A percentile compares a stretch with the other conserved stretches of the same genome.
phyloP scores from a whole-genome alignment of 2,329 filamentous ascomycete species.

The Pseudopyricularia cyperi region DNA sequence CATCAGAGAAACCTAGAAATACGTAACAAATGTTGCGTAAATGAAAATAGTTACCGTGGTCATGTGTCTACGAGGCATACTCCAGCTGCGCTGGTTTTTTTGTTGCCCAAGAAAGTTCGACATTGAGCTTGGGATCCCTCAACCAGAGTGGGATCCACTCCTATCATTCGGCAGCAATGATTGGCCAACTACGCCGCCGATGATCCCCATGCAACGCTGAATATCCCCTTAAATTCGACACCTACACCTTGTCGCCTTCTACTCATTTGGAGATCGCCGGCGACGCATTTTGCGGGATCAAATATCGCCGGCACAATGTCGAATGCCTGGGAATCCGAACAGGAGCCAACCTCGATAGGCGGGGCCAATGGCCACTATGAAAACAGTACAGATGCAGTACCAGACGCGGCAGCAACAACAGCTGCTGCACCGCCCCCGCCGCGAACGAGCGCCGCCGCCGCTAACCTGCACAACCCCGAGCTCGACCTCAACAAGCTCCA shows the following conservation, averaged over 20 bases:
- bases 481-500: constrained; percentile 86
- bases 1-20: too few relatives aligned
- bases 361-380: not conserved
- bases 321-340: not conserved
- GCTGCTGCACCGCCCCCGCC: constrained; percentile 6
- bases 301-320: constrained; percentile 1
- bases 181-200: not conserved
- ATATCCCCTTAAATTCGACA: not conserved
- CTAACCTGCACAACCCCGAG: constrained; percentile 47
- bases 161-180: not conserved
- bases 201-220: not conserved
- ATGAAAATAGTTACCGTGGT: too few relatives aligned
- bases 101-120: not conserved
- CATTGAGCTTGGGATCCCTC: not conserved
- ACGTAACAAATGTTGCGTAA: too few relatives aligned
- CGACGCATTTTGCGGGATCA: not conserved
- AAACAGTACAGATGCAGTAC: not conserved
- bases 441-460: constrained; percentile 5
- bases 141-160: not conserved
- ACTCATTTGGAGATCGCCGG: not conserved
- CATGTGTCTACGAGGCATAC: too few relatives aligned
- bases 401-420: not conserved
- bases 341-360: not conserved
- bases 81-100: not conserved
- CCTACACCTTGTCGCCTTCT: not conserved